A percentile compares a stretch with the other conserved stretches of the same genome.
These are phyloP conservation scores for Penicillium sp. DNA, from an alignment of 2,329 filamentous ascomycete species.

Conservation along the genomic window DNA sequence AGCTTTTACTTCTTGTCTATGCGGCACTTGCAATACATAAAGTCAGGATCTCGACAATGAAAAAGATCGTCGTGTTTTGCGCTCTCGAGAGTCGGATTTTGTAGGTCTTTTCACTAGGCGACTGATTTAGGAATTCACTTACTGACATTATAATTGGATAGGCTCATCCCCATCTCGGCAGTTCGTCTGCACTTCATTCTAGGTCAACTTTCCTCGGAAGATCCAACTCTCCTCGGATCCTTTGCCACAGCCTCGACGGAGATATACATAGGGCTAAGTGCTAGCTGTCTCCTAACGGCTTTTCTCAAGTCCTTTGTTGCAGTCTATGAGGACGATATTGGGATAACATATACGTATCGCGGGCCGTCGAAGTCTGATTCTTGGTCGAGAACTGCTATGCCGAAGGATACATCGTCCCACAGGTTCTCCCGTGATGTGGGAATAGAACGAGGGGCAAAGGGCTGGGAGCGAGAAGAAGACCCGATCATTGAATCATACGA, in stretches of 20 bases:
- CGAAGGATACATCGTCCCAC: neutral
- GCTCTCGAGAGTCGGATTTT: slow-evolving; percentile 12
- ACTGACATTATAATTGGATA: neutral
- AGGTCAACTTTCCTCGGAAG: slow-evolving; percentile 6
- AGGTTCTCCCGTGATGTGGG: neutral
- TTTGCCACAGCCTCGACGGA: slow-evolving; percentile 15
- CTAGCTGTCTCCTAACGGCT: slow-evolving; percentile 12
- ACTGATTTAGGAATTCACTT: neutral
- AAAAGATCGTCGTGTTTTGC: slow-evolving; percentile 14
- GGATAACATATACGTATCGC: slow-evolving; percentile 10
- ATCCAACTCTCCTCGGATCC: slow-evolving; percentile 13
- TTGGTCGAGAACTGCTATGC: neutral
- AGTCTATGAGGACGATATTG: slow-evolving; percentile 3
- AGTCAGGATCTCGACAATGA: slow-evolving; percentile 12
- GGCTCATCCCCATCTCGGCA: slow-evolving; percentile 13
- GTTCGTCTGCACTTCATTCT: slow-evolving; percentile 12
- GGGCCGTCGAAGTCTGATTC: neutral
- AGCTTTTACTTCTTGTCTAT: slow-evolving; percentile 11
- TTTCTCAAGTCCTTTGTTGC: slow-evolving; percentile 17
- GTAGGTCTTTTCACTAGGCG: neutral
- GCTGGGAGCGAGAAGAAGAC: neutral
- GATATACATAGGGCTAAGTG: slow-evolving; percentile 14
- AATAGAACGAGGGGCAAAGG: neutral
- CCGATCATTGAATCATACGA: neutral
- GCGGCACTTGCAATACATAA: slow-evolving; percentile 10